A percentile compares a stretch with the other conserved stretches of the same genome.
Evolutionary conservation across 768 basidiomycete species (phyloP).

Genomic region (Russula abietina): DNA sequence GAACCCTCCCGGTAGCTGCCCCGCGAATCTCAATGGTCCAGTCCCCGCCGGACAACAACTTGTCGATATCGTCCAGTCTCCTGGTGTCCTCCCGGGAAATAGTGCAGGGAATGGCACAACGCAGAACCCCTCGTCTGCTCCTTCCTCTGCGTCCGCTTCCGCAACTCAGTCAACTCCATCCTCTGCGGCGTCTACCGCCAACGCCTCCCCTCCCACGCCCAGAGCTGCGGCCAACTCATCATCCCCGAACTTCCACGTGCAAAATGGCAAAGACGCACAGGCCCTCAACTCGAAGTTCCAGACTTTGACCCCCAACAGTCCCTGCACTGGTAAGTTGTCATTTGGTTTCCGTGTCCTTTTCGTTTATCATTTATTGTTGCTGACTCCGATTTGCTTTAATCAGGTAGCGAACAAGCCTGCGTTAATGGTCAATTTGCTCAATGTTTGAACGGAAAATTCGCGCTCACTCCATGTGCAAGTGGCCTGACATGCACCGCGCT

Average conservation of each 20-base stretch:
- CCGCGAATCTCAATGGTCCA: slow-evolving; percentile 42
- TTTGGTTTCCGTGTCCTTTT: background rate
- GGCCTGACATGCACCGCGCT: slow-evolving; percentile 35
- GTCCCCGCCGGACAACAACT: slow-evolving; percentile 47
- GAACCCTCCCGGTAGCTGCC: slow-evolving; percentile 46
- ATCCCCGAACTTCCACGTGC: slow-evolving; percentile 21
- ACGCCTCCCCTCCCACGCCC: background rate
- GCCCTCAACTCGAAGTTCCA: slow-evolving; percentile 35
- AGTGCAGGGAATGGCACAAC: background rate
- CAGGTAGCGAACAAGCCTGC: slow-evolving; percentile 36
- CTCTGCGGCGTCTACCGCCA: background rate
- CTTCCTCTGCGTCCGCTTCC: background rate
- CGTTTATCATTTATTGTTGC: background rate
- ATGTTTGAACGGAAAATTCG: slow-evolving; percentile 35
- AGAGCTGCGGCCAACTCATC: background rate
- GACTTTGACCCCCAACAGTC: slow-evolving; percentile 26
- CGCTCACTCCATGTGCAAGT: slow-evolving; percentile 31
- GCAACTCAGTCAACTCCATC: background rate
- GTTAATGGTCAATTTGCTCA: slow-evolving; percentile 37
- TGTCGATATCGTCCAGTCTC: slow-evolving; percentile 32
- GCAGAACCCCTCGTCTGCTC: slow-evolving; percentile 12
- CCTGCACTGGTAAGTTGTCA: slow-evolving; percentile 31
- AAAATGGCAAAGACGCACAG: slow-evolving; percentile 37
- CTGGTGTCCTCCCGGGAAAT: slow-evolving; percentile 29
- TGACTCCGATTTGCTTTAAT: background rate